phyloP scores from a whole-genome alignment of 2,329 filamentous ascomycete species.

The Sporothrix luriei region DNA sequence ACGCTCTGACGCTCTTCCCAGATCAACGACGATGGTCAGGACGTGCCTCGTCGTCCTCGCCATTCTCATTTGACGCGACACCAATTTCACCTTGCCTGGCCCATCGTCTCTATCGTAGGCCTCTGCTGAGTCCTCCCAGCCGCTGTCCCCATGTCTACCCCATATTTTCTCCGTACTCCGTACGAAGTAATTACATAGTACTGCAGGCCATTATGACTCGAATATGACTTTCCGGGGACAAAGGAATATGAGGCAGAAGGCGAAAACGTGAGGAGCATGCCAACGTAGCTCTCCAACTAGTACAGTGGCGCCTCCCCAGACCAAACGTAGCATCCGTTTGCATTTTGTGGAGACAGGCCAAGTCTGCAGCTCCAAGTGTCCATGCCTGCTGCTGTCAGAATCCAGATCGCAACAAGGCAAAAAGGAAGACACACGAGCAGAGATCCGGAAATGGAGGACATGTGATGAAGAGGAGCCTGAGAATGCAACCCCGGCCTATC shows the following conservation, averaged over 20 bases:
- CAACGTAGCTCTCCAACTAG: constrained; percentile 4
- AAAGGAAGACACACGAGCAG: background rate
- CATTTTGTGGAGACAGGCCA: constrained; percentile 9
- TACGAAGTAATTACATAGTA: too few relatives aligned
- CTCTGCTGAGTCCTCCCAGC: too few relatives aligned
- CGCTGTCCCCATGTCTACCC: background rate
- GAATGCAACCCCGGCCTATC: too few relatives aligned
- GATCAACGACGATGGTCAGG: background rate
- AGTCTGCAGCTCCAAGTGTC: constrained; percentile 5
- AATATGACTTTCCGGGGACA: constrained; percentile 9
- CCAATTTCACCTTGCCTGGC: background rate
- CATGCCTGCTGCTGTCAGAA: background rate
- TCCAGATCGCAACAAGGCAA: background rate
- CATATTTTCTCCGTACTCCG: background rate
- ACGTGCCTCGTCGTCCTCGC: background rate
- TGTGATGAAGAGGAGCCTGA: too few relatives aligned
- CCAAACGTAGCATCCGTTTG: constrained; percentile 26
- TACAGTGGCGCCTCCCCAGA: background rate
- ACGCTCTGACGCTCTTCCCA: too few relatives aligned
- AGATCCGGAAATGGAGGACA: background rate
- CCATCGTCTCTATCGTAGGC: background rate
- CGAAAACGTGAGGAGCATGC: constrained; percentile 9
- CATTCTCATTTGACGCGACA: too few relatives aligned
- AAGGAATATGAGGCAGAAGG: background rate
- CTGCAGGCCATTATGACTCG: background rate